Evolutionary conservation across 1,284 basidiomycete species (phyloP), one percentile per base, ranked within the genome.

Genomic region (Agaricales sp.): DNA sequence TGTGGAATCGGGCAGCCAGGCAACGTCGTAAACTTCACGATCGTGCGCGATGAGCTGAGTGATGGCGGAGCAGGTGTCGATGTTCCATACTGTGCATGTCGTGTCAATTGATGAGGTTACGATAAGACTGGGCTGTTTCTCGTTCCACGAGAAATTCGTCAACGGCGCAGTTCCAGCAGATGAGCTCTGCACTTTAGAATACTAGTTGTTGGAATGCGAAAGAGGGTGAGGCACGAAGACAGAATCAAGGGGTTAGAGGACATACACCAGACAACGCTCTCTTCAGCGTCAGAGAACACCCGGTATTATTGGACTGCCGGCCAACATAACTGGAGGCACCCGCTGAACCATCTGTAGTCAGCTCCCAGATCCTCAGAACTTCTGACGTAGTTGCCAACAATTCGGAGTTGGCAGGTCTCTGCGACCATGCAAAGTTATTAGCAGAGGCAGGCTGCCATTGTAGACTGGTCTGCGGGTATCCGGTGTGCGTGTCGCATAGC

Each of bases 31-130:
- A 3, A 99, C 96, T 64, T 98, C 96, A 45, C 92, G 82, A 72
- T 99, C 96, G 69, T 99, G 96, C 0, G 96, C 96, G 63, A 95
- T 95, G 56, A 94, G 80, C 65, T 99, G 96, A 1, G 96, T 99
- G 59, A 99, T 82, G 13, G 96, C 95, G n/a, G 88, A 85, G 16
- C 84, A 81, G 1, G 92, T 93, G 57, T 96, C 91, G 61, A 99
- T 91, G 63, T 99, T 96, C 95, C 95, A 94, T 24, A 95, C 84
- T 1, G 92, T 95, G 61, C 92, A 92, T 16, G 92, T 94, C 41
- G 92, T 95, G 64, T 97, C 93, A 58, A 95, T 97, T 4, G 92
- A 97, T 35, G 92, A 93, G 2, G 94, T 97, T 37, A 97, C 93
- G 58, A 97, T 83, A 47, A 87, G 77, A 54, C 80, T 85, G 1